Conservation (phyloP, 257 asterid genomes). For the Echium plantagineum region DNA sequence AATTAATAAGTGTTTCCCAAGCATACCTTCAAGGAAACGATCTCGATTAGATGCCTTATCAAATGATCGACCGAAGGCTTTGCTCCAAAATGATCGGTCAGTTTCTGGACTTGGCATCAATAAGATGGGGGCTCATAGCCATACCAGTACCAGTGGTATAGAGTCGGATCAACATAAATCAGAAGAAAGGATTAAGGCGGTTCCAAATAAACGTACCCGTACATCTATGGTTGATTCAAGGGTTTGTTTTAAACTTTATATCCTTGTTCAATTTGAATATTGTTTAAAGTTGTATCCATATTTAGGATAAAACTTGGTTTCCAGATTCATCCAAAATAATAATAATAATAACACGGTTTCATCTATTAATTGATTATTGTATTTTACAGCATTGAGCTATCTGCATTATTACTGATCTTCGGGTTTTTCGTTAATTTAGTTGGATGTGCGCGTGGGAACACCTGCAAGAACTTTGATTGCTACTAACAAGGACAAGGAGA, state of each 20-base stretch:
- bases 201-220: conserved; percentile 86
- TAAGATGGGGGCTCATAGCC: conserved; percentile 56
- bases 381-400: not conserved
- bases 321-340: conserved; percentile 1
- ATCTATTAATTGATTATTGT: not conserved
- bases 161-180: conserved; percentile 63
- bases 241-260: conserved; percentile 29
- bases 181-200: conserved; percentile 55
- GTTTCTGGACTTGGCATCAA: conserved; percentile 41
- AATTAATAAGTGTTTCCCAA: conserved; percentile 73
- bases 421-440: conserved; percentile 27
- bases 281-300: conserved; percentile 5
- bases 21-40: conserved; percentile 72
- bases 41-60: conserved; percentile 68
- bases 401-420: conserved; percentile 17
- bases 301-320: not conserved
- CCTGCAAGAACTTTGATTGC: conserved; percentile 46
- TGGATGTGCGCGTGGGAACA: conserved; percentile 50
- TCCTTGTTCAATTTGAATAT: not conserved
- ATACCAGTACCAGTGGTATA: conserved; percentile 44
- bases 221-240: conserved; percentile 68
- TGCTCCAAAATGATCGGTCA: conserved; percentile 51
- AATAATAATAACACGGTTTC: too few species aligned
- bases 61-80: conserved; percentile 51
- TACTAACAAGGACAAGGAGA: conserved; percentile 62